A percentile compares a stretch with the other conserved stretches of the same genome.
phyloP scores from a whole-genome alignment of 805 yeast species.

The Saccharomycopsis malanga region DNA sequence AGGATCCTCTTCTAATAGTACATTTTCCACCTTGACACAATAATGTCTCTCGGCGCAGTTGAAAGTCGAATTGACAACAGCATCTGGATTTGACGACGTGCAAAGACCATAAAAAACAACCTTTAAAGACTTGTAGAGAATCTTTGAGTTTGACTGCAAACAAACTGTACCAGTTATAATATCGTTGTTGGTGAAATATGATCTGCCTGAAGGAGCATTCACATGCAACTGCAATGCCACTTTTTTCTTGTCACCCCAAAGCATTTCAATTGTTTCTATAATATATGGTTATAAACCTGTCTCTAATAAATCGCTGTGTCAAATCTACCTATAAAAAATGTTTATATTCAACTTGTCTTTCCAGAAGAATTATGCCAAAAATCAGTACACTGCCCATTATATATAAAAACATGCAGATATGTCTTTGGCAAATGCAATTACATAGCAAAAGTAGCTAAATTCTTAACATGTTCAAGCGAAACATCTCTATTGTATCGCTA shows the following conservation, averaged over 20 bases:
- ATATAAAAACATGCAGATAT: too few relatives aligned
- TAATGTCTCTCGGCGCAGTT: slow-evolving; percentile 8
- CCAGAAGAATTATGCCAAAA: too few relatives aligned
- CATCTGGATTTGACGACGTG: slow-evolving; percentile 5
- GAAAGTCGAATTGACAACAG: not conserved
- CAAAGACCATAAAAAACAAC: slow-evolving; percentile 12
- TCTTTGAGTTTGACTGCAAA: not conserved
- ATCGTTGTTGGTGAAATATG: slow-evolving; percentile 16
- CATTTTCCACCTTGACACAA: slow-evolving; percentile 8
- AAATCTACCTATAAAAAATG: too few relatives aligned
- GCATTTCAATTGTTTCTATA: too few relatives aligned
- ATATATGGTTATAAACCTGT: too few relatives aligned
- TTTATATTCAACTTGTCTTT: too few relatives aligned
- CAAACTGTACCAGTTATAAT: slow-evolving; percentile 8
- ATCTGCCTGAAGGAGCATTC: slow-evolving; percentile 10
- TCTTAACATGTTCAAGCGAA: too few relatives aligned
- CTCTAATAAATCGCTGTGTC: not conserved
- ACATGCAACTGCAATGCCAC: not conserved
- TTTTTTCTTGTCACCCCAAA: slow-evolving; percentile 4
- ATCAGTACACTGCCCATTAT: too few relatives aligned
- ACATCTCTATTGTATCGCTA: too few relatives aligned
- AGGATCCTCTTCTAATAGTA: not conserved
- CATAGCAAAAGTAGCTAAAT: too few relatives aligned
- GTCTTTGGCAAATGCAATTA: too few relatives aligned
- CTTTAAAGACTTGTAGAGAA: slow-evolving; percentile 1